Evolutionary conservation across 495 filamentous ascomycete genomes (phyloP), one percentile per base, ranked within the genome.

Genomic region (Hypoxylon trugodes): DNA sequence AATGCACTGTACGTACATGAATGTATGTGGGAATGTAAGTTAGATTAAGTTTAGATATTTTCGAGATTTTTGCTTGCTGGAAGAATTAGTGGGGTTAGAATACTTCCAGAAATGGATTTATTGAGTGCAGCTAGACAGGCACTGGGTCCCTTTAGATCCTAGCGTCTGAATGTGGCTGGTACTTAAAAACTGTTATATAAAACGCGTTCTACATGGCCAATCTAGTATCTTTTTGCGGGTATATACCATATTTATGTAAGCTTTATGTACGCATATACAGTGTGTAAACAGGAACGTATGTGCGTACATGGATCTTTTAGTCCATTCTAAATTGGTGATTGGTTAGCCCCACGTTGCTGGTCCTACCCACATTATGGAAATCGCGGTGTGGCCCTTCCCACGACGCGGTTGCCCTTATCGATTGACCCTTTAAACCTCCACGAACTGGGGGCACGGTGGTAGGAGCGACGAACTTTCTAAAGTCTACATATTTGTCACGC

Each of bases 41-140:
- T 30, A 43, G 22, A 37, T 38, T 16, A 36, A 30, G 19, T 8
- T 36, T 41, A 37, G 10, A 18, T 47, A 10, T 30, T 52, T 45
- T 61, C 16, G 25, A 47, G 37, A 53, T 46, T 54, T 61, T 61
- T 19, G 19, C 13, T 51, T 15, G 30, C 33, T 59, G 48, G 47
- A 59, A 48, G 19, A 58, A 32, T 48, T 68, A 58, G 70, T 74
- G 73, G 73, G 73, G 72, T 42, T 36, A 12, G 33, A 52, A 55
- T 45, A 25, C 6, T 61, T 61, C 59, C 16, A 48, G 32, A 61
- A 46, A 42, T 43, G 41, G 28, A 32, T 53, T 26, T 21, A n/a
- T n/a, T 10, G 28, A 32, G 5, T 32, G 10, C 28, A 6, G 10
- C 28, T 10, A 32, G 28, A 32, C 28, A 32, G n/a, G n/a, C n/a